Evolutionary conservation across 1,284 basidiomycete genomes (phyloP).

Genomic region (Amylostereum areolatum): DNA sequence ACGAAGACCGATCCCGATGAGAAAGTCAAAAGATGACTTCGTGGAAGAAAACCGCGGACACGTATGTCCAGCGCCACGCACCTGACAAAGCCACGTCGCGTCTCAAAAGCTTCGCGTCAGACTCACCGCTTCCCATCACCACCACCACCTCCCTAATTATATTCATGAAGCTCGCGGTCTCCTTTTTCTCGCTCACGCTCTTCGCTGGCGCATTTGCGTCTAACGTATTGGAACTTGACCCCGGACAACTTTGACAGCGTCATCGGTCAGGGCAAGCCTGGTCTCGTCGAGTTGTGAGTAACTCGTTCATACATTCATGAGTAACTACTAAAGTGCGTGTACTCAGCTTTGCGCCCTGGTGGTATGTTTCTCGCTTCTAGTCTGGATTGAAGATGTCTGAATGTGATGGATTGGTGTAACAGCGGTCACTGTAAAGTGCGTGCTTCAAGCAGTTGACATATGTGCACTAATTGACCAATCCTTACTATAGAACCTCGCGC

Average conservation of each 20-base stretch:
- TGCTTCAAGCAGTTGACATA: not conserved
- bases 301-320: not conserved
- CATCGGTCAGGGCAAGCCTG: conserved; percentile 75
- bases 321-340: not conserved
- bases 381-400: not conserved
- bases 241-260: conserved; percentile 72
- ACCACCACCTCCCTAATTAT: too few relatives aligned
- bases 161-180: conserved; percentile 54
- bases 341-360: conserved; percentile 76
- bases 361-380: conserved; percentile 40
- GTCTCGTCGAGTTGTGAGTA: conserved; percentile 87
- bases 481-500: conserved; percentile 68
- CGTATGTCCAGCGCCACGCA: too few relatives aligned
- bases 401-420: conserved; percentile 1
- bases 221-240: conserved; percentile 77
- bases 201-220: conserved; percentile 56
- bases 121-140: conserved; percentile 22
- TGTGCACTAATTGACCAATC: conserved; percentile 6
- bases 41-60: too few relatives aligned
- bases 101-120: not conserved
- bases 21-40: too few relatives aligned
- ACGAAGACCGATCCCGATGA: too few relatives aligned
- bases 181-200: conserved; percentile 51
- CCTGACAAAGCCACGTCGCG: too few relatives aligned
- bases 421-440: conserved; percentile 81